Evolutionary conservation across 1,284 basidiomycete species (phyloP), one percentile per base, ranked within the genome.

Genomic region (Phylloporus gajari): DNA sequence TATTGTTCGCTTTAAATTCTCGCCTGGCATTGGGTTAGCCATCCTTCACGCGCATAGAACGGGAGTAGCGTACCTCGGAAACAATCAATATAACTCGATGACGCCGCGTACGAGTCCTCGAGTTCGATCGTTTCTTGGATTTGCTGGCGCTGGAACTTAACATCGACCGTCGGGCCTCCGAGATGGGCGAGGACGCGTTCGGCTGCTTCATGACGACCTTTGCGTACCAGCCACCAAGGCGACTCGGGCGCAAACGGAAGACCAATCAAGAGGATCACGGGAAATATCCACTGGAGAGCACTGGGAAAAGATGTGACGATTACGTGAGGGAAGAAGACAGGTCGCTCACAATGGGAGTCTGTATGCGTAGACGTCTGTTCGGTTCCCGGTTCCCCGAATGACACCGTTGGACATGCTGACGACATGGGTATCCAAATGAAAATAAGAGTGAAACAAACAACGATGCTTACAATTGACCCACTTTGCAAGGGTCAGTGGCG

Each of bases 161-260:
- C 72, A 25, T 81, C 58, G 66, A 80, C 23, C 2, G 73, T 74
- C 15, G 67, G 72, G 23, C 79, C 81, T 44, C 77, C 81, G 15
- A 82, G 71, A 44, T 86, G 88, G 11, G 77, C 78, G 13, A 92
- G 77, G 51, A 91, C 85, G 8, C 75, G 80, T 62, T 83, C 82
- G 0, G 91, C 90, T 51, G 90, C 87, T 8, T 89, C 87, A 5
- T 83, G 79, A 5, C 87, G 83, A 11, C 88, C 89, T 70, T 87
- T 87, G 42, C 86, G 86, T 48, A 91, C 85, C 19, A 91, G 83
- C 89, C 89, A 92, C 78, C 92, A 87, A 27, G 91, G 91, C 0
- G 88, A 90, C 76, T 92, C 89, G 2, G 90, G 90, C 5, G 90
- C 84, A 75, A 89, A 86, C 1, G 79, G 77, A 42, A 82, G 74